Evolutionary conservation across 225 moss, liverwort and hornwort species (phyloP).

Genomic region (Rhytidiadelphus loreus): DNA sequence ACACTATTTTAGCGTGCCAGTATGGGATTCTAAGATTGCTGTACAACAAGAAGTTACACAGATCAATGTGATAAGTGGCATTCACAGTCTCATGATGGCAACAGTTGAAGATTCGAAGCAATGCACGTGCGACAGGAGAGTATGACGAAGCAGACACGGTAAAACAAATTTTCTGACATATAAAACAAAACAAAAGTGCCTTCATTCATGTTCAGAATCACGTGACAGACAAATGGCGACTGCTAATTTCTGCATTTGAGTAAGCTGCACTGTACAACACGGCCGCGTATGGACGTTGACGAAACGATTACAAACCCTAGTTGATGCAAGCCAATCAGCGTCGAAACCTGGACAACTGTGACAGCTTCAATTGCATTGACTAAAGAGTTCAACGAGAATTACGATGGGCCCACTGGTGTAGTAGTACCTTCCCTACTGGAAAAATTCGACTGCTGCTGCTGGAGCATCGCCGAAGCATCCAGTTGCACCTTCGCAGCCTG

Average conservation of each 20-base stretch:
- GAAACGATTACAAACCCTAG: neutral
- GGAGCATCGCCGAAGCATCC: constrained; percentile 8
- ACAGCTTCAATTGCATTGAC: neutral
- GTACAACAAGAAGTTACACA: neutral
- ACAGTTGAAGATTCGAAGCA: neutral
- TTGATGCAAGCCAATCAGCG: neutral
- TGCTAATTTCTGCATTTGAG: neutral
- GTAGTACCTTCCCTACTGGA: neutral
- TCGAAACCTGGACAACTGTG: neutral
- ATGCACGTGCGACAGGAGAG: neutral
- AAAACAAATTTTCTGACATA: neutral
- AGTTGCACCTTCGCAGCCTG: constrained; percentile 32
- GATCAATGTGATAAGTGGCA: neutral
- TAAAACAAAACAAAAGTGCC: neutral
- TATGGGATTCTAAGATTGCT: neutral
- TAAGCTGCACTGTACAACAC: neutral
- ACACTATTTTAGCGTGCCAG: neutral
- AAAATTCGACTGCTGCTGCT: neutral
- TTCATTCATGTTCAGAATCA: neutral
- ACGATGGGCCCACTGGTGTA: constrained; percentile 1
- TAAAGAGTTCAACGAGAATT: neutral
- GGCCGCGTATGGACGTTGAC: neutral
- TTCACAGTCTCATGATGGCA: neutral
- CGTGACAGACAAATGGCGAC: constrained; percentile 1
- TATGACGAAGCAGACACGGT: neutral